Conservation (phyloP, 176 grass and related monocot genomes). For the Oryza brachyantha region DNA sequence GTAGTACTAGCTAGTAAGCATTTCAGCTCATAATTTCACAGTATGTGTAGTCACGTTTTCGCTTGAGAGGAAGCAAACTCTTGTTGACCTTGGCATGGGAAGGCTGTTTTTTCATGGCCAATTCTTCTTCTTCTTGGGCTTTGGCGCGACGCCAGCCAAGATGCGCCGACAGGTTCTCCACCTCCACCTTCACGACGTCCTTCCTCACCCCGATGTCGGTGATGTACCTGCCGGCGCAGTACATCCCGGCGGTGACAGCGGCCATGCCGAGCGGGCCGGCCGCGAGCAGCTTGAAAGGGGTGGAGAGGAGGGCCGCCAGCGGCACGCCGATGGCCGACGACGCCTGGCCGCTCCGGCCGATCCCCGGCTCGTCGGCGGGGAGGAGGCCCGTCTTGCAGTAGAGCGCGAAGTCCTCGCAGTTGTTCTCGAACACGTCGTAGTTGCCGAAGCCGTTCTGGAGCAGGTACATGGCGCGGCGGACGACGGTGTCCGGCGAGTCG, state of each 20-base stretch:
- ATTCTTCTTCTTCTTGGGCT: constrained; percentile 5
- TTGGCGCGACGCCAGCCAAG: constrained; percentile 34
- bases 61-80: constrained; percentile 41
- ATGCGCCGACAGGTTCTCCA: constrained; percentile 54
- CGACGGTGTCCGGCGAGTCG: constrained; percentile 31
- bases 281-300: constrained; percentile 54
- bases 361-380: background rate
- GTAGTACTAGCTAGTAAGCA: no score
- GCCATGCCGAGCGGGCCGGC: constrained; percentile 60
- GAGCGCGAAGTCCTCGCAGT: constrained; percentile 84
- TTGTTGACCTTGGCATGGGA: background rate
- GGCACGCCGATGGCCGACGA: constrained; percentile 51
- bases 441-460: constrained; percentile 68
- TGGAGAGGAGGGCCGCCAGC: constrained; percentile 49
- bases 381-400: constrained; percentile 87
- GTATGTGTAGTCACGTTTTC: constrained; percentile 34
- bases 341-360: constrained; percentile 64
- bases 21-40: background rate
- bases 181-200: constrained; percentile 63
- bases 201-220: constrained; percentile 70
- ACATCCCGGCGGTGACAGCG: constrained; percentile 54
- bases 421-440: constrained; percentile 85
- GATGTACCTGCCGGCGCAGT: constrained; percentile 66
- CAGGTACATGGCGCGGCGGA: constrained; percentile 60
- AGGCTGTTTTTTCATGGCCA: background rate